Percentiles rank a stretch among this genome's conserved stretches.
Evolutionary conservation across 495 filamentous ascomycete genomes (phyloP).

Genomic region (Penicillium odoratum): DNA sequence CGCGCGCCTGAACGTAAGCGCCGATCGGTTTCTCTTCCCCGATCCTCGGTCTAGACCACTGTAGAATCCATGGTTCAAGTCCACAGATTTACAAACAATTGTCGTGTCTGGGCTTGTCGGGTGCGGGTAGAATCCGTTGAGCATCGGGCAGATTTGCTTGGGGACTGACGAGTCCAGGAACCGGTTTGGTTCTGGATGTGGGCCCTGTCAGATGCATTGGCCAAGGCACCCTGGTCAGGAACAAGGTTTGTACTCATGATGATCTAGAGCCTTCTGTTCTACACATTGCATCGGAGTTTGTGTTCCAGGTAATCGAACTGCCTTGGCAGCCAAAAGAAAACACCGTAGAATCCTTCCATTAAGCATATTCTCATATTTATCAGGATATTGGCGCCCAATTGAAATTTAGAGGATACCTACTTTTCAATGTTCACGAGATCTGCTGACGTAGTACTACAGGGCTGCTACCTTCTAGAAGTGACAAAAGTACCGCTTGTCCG

Average conservation of each 20-base stretch:
- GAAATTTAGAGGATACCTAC: background rate
- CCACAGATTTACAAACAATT: slow-evolving; percentile 3
- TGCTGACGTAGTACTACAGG: background rate
- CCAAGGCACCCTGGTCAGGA: slow-evolving; percentile 15
- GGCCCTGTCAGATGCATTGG: slow-evolving; percentile 18
- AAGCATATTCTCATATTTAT: background rate
- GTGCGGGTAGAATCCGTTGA: slow-evolving; percentile 10
- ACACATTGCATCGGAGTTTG: background rate
- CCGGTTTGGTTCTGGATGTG: slow-evolving; percentile 25
- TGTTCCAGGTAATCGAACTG: background rate
- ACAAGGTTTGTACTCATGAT: slow-evolving; percentile 4
- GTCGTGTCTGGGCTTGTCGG: slow-evolving; percentile 17
- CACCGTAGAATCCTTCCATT: background rate
- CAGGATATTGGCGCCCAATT: background rate
- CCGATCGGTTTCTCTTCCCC: slow-evolving; percentile 6
- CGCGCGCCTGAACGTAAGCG: slow-evolving; percentile 15
- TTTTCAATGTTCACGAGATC: background rate
- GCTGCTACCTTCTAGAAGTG: background rate
- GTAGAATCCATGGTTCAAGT: background rate
- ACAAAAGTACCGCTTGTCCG: slow-evolving; percentile 4
- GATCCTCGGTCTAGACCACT: slow-evolving; percentile 15
- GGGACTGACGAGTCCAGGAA: slow-evolving; percentile 28
- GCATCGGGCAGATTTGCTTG: slow-evolving; percentile 32
- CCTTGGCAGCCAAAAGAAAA: too few species aligned
- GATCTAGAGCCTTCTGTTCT: background rate